Conservation (phyloP, 1,284 basidiomycete genomes). For the Mycosarcoma mackinlayi region DNA sequence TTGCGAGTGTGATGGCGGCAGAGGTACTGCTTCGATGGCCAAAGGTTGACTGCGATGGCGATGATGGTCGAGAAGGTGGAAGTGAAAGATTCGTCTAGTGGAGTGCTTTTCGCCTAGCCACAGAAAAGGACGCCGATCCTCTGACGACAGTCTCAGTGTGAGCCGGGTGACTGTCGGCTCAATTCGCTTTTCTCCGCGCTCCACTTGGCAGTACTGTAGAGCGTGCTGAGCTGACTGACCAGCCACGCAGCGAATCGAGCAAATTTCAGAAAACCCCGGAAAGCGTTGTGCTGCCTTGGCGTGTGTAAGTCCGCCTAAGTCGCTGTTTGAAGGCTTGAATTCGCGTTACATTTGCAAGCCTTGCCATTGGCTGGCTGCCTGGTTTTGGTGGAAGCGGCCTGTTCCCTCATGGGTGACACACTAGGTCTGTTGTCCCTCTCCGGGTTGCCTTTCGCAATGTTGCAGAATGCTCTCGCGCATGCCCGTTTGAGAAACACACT, state of each 20-base stretch:
- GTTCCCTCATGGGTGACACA: no score
- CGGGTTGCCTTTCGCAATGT: no score
- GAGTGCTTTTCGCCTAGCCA: neutral
- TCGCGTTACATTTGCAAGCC: conserved; percentile 24
- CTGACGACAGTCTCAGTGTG: neutral
- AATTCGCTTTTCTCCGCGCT: conserved; percentile 8
- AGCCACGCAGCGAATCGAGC: no score
- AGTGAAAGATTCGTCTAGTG: neutral
- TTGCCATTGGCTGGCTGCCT: conserved; percentile 20
- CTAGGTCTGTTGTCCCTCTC: no score
- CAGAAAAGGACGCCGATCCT: conserved; percentile 19
- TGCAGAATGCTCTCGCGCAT: no score
- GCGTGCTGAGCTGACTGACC: conserved; percentile 14
- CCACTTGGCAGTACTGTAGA: neutral
- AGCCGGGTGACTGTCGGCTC: conserved; percentile 18
- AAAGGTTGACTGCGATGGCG: conserved; percentile 1
- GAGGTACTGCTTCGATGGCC: no score
- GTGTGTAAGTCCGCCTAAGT: conserved; percentile 30
- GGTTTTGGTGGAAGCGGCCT: no score
- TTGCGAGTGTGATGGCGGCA: no score
- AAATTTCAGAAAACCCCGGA: neutral
- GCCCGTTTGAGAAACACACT: no score
- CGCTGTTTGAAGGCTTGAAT: neutral
- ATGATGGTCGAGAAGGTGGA: conserved; percentile 2
- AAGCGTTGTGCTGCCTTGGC: conserved; percentile 1